Conservation (phyloP, 192 early-diverging fungal species). For the Phlyctochytrium planicorne region DNA sequence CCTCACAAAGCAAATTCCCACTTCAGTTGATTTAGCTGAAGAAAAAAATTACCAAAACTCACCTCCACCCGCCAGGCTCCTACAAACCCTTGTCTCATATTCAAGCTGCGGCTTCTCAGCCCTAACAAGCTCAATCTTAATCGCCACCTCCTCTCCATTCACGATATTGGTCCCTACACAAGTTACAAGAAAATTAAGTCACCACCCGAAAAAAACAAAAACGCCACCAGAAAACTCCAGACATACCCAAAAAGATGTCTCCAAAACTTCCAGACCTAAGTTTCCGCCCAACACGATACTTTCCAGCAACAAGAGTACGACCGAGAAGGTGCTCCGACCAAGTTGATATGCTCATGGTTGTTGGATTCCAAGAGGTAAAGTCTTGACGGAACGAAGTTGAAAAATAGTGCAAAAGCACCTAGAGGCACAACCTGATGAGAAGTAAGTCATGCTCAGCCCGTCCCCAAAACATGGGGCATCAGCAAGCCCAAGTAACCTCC, state of each 20-base stretch:
- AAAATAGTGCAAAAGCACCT: no score
- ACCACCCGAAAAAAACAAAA: neutral
- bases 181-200: neutral
- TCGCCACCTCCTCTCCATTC: conserved; percentile 94
- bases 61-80: conserved; percentile 85
- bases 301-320: conserved; percentile 79
- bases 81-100: conserved; percentile 96
- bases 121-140: conserved; percentile 93
- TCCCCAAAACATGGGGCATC: no score
- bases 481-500: no score
- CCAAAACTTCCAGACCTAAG: conserved; percentile 95
- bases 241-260: conserved; percentile 88
- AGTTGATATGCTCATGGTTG: neutral
- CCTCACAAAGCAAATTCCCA: conserved; percentile 65
- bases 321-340: conserved; percentile 25
- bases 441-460: no score
- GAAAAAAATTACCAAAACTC: conserved; percentile 10
- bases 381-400: no score
- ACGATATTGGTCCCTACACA: conserved; percentile 76
- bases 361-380: neutral
- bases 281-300: conserved; percentile 92
- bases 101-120: conserved; percentile 96
- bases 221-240: no score
- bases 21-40: conserved; percentile 16
- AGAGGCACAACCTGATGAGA: no score